Evolutionary conservation across 768 basidiomycete genomes (phyloP).

Genomic region (Exsudoporus frostii): DNA sequence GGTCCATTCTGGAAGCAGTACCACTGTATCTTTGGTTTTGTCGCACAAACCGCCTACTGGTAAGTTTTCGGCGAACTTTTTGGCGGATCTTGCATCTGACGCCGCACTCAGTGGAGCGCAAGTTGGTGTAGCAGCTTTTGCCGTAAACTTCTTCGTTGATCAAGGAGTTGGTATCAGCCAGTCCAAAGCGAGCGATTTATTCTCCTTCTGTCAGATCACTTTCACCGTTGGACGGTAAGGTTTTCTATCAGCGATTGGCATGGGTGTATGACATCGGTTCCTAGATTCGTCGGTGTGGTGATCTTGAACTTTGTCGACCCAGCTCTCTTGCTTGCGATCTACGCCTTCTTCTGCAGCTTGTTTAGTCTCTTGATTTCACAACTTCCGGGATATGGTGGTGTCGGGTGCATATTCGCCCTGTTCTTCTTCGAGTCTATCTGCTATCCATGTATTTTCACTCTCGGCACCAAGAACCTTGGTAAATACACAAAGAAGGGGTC

Average conservation of each 20-base stretch:
- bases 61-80: constrained; percentile 30
- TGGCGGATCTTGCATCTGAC: neutral
- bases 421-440: constrained; percentile 80
- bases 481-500: constrained; percentile 59
- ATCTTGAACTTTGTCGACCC: constrained; percentile 65
- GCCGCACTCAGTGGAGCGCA: constrained; percentile 50
- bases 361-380: constrained; percentile 52
- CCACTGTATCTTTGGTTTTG: constrained; percentile 67
- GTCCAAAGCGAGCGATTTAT: constrained; percentile 56
- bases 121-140: constrained; percentile 63
- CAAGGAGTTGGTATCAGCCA: constrained; percentile 53
- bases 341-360: constrained; percentile 48
- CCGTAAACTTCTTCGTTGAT: constrained; percentile 68
- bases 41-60: constrained; percentile 69
- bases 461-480: constrained; percentile 63
- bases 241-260: neutral
- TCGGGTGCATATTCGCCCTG: constrained; percentile 59
- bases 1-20: constrained; percentile 69
- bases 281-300: constrained; percentile 56
- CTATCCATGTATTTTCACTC: constrained; percentile 66
- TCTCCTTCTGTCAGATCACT: constrained; percentile 71
- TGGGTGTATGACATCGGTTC: constrained; percentile 14
- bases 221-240: constrained; percentile 58
- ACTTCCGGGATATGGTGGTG: constrained; percentile 49
- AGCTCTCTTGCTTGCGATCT: constrained; percentile 55